Percentiles rank a stretch among this genome's conserved stretches.
phyloP scores from a whole-genome alignment of 2,329 filamentous ascomycete species.

The Blastomyces percursus region DNA sequence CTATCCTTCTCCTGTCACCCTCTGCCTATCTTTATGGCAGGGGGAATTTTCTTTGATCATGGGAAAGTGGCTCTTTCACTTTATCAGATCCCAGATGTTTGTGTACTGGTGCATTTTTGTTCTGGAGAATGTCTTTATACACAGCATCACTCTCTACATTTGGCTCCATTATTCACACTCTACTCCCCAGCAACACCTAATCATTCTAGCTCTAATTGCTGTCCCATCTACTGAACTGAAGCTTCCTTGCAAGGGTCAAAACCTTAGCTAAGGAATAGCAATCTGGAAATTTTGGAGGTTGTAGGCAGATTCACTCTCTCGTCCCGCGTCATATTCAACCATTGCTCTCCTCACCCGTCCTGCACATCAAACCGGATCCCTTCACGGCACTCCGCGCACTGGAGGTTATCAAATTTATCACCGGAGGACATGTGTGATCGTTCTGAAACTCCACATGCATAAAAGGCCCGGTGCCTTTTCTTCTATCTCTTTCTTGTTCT shows the following conservation, averaged over 20 bases:
- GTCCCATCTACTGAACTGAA: not conserved
- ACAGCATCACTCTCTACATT: not conserved
- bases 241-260: not conserved
- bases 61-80: not conserved
- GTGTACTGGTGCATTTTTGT: not conserved
- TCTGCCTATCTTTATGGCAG: not conserved
- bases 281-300: not conserved
- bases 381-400: not conserved
- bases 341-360: not conserved
- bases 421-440: not conserved
- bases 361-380: not conserved
- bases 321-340: not conserved
- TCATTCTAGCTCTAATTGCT: not conserved
- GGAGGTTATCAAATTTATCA: not conserved
- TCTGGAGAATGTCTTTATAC: slow-evolving; percentile 4
- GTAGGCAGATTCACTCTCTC: not conserved
- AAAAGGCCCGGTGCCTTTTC: not conserved
- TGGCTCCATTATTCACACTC: not conserved
- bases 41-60: not conserved
- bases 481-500: not conserved
- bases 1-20: not conserved
- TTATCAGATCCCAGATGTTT: not conserved
- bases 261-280: not conserved
- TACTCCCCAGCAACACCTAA: not conserved
- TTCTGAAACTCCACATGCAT: not conserved